phyloP scores from a whole-genome alignment of 257 asterid species.

The Capsicum chinense region DNA sequence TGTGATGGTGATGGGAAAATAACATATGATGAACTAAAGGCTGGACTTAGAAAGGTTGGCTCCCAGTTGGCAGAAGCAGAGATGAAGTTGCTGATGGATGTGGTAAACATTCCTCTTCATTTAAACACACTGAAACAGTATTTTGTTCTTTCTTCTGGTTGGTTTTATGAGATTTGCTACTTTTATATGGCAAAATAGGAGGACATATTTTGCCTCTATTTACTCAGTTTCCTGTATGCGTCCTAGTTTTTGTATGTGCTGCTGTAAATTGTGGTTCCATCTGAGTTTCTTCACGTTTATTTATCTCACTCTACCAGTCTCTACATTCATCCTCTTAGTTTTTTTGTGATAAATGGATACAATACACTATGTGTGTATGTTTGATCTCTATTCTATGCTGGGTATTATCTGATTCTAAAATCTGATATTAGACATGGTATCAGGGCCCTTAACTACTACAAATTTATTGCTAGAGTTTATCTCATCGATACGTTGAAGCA shows the following conservation, averaged over 20 bases:
- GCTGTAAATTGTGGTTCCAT: neutral
- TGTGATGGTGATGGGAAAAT: constrained; percentile 91
- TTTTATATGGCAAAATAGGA: neutral
- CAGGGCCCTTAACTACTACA: neutral
- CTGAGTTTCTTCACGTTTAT: constrained; percentile 6
- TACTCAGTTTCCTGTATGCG: constrained; percentile 20
- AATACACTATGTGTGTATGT: neutral
- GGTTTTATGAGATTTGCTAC: constrained; percentile 15
- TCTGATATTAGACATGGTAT: neutral
- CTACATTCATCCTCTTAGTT: neutral
- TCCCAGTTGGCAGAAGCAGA: constrained; percentile 98
- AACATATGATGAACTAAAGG: constrained; percentile 79
- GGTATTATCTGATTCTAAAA: constrained; percentile 5
- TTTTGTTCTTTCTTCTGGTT: constrained; percentile 28
- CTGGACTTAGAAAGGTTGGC: constrained; percentile 90
- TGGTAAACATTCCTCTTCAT: constrained; percentile 58
- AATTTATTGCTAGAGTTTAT: neutral
- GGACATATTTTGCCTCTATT: constrained; percentile 20
- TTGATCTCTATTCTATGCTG: constrained; percentile 8
- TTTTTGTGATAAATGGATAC: neutral
- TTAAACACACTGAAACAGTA: constrained; percentile 13
- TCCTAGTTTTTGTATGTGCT: constrained; percentile 1
- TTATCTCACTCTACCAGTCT: neutral
- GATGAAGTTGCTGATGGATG: constrained; percentile 96
- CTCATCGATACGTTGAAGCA: neutral